Percentiles rank a stretch among this genome's conserved stretches.
phyloP scores from a whole-genome alignment of 2,329 filamentous ascomycete genomes.

The Dactylellina parvicollis region DNA sequence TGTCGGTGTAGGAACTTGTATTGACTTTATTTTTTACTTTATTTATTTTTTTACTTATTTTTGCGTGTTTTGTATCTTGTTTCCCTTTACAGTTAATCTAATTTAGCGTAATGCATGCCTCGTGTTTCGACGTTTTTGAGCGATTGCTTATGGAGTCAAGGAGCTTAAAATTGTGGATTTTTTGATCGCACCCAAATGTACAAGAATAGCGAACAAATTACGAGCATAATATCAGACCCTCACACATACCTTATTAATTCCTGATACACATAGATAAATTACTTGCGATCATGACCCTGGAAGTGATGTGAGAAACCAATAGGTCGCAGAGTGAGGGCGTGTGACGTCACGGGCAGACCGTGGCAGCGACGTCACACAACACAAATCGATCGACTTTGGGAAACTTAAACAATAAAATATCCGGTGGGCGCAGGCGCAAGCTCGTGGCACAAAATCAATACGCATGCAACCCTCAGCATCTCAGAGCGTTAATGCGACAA shows the following conservation, averaged over 20 bases:
- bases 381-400: constrained; percentile 11
- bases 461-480: neutral
- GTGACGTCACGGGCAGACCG: neutral
- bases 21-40: neutral
- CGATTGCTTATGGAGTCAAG: no score
- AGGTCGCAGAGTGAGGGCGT: no score
- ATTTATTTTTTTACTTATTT: neutral
- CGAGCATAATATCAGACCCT: no score
- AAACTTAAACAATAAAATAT: neutral
- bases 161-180: no score
- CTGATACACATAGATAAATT: no score
- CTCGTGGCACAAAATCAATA: neutral
- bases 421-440: neutral
- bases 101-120: neutral
- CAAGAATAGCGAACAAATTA: no score
- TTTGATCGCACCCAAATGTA: no score
- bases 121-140: no score
- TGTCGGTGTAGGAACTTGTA: neutral
- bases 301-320: no score
- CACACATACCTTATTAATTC: no score
- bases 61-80: neutral
- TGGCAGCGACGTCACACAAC: constrained; percentile 30
- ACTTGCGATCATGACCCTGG: no score
- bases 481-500: constrained; percentile 21
- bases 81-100: constrained; percentile 12